Evolutionary conservation across 768 basidiomycete species (phyloP).

Genomic region (Lyophyllum shimeji): DNA sequence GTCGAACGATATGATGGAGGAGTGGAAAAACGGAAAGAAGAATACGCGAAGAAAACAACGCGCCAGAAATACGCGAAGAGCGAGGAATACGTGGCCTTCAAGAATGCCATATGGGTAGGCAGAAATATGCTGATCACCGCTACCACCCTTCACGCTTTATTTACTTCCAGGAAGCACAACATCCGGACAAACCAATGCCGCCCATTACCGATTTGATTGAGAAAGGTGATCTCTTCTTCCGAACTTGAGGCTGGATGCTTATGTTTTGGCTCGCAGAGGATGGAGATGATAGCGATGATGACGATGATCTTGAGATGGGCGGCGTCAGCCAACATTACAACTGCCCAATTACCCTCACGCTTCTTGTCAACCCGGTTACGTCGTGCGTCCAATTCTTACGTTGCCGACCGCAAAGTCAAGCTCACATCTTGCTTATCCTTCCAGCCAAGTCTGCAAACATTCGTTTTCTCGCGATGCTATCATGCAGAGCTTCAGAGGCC

Average conservation of each 20-base stretch:
- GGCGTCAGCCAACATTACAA: constrained; percentile 81
- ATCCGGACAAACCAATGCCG: constrained; percentile 70
- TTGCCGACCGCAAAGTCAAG: constrained; percentile 2
- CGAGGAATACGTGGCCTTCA: constrained; percentile 60
- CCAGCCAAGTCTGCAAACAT: constrained; percentile 72
- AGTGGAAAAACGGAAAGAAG: constrained; percentile 40
- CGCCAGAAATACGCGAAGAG: constrained; percentile 78
- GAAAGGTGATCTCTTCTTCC: constrained; percentile 40
- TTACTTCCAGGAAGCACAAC: constrained; percentile 55
- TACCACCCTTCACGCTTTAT: neutral
- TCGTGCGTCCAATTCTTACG: constrained; percentile 54
- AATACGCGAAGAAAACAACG: constrained; percentile 59
- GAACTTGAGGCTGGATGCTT: constrained; percentile 1
- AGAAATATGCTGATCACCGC: neutral
- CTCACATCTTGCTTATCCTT: constrained; percentile 1
- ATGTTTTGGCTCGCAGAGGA: constrained; percentile 50
- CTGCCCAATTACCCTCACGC: constrained; percentile 75
- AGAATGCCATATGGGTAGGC: constrained; percentile 62
- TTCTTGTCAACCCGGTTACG: constrained; percentile 72
- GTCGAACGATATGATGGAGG: constrained; percentile 48
- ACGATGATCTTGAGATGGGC: constrained; percentile 88
- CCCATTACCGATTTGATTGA: constrained; percentile 73
- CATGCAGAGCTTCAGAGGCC: constrained; percentile 51
- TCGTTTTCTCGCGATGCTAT: constrained; percentile 80
- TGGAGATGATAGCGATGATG: constrained; percentile 79